Evolutionary conservation across 2,329 filamentous ascomycete species (phyloP).

Genomic region (Aureobasidium subglaciale): DNA sequence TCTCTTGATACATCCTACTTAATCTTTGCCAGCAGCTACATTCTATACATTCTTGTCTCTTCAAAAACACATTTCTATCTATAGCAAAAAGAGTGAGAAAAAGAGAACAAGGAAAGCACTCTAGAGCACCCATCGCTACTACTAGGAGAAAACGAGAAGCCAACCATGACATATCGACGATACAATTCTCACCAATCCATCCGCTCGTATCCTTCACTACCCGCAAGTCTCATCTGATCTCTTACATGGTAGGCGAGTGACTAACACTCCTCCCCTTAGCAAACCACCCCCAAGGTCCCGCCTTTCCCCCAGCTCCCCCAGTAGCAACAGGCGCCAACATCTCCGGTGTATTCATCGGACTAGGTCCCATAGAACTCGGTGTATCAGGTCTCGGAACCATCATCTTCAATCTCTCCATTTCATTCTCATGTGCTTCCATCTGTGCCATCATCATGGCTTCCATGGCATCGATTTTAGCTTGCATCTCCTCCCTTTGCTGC

Average conservation of each 20-base stretch:
- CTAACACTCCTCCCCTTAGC: constrained; percentile 4
- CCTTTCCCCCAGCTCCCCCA: not conserved
- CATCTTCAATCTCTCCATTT: constrained; percentile 13
- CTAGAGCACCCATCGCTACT: too few species aligned
- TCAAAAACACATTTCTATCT: too few species aligned
- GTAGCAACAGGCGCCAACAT: not conserved
- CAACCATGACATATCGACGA: too few species aligned
- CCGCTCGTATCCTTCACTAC: too few species aligned
- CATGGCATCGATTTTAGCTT: constrained; percentile 15
- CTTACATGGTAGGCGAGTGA: constrained; percentile 6
- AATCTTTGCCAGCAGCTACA: too few species aligned
- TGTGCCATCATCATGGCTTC: constrained; percentile 15
- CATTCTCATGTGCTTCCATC: constrained; percentile 15
- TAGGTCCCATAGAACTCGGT: not conserved
- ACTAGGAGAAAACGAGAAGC: too few species aligned
- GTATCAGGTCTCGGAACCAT: constrained; percentile 7
- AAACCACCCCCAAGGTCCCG: constrained; percentile 8
- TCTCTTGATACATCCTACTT: too few species aligned
- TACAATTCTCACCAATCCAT: too few species aligned
- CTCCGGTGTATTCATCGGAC: not conserved
- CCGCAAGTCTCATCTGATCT: too few species aligned
- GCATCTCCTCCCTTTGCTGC: constrained; percentile 11
- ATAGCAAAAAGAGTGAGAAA: too few species aligned
- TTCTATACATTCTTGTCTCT: too few species aligned
- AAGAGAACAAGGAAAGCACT: too few species aligned